These are phyloP conservation scores for Telfairia occidentalis DNA, from an alignment of 331 rosid genomes.

Conservation along the genomic window DNA sequence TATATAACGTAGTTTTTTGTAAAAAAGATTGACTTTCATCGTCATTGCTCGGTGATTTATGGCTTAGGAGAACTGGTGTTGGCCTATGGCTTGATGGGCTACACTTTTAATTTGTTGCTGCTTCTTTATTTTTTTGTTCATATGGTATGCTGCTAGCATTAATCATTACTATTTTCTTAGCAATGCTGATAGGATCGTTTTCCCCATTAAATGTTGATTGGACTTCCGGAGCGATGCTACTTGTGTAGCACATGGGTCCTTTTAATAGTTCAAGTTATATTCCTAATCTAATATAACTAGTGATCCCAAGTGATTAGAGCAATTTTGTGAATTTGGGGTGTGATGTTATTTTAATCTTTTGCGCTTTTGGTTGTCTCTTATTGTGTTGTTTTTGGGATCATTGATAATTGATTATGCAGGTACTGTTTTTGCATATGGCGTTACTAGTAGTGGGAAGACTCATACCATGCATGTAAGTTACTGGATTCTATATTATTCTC, in stretches of 20 bases:
- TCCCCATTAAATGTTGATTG: neutral
- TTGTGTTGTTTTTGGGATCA: neutral
- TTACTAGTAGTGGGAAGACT: slow-evolving; percentile 42
- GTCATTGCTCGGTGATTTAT: neutral
- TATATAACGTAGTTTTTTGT: neutral
- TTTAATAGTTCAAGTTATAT: neutral
- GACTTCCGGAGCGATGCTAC: neutral
- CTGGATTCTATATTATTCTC: neutral
- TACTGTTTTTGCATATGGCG: slow-evolving; percentile 44
- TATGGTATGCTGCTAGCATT: neutral
- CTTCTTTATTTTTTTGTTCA: neutral
- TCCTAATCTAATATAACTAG: neutral
- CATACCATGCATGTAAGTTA: slow-evolving; percentile 48
- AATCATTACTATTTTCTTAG: neutral
- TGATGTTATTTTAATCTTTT: neutral
- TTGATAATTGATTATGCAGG: slow-evolving; percentile 24
- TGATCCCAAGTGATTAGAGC: neutral
- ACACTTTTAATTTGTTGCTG: neutral
- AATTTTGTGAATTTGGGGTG: neutral
- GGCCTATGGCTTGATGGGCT: neutral
- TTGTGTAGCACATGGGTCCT: neutral
- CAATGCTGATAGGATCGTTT: neutral
- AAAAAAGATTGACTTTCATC: neutral
- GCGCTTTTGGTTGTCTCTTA: neutral
- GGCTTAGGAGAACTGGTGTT: neutral